Evolutionary conservation across 768 basidiomycete genomes (phyloP).

Genomic region (Rhodotorula babjevae): DNA sequence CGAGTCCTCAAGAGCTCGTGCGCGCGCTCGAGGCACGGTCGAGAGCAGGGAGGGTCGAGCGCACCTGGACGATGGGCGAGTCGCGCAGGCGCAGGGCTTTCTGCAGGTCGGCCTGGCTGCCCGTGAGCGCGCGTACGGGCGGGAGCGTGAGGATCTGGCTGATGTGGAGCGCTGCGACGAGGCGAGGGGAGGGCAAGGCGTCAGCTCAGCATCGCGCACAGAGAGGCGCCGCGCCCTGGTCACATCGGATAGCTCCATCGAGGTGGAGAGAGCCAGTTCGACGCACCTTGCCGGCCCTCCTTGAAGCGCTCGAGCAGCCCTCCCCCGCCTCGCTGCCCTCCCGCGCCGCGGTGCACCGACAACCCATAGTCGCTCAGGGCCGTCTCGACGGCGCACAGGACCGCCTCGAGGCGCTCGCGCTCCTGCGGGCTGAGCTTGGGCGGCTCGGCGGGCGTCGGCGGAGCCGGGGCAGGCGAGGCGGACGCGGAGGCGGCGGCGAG

Average conservation of each 20-base stretch:
- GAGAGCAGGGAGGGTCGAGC: neutral
- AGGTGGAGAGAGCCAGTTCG: too few species aligned
- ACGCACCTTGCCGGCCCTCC: slow-evolving; percentile 6
- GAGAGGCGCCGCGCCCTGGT: too few species aligned
- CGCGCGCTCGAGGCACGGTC: neutral
- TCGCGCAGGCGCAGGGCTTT: slow-evolving; percentile 6
- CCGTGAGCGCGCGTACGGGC: slow-evolving; percentile 9
- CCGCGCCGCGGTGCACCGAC: neutral
- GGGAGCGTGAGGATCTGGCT: neutral
- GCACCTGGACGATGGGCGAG: slow-evolving; percentile 9
- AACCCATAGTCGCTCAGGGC: slow-evolving; percentile 9
- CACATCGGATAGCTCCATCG: too few species aligned
- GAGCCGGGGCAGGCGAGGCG: neutral
- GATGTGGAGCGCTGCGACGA: slow-evolving; percentile 12
- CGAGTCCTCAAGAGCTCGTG: neutral
- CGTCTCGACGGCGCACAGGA: slow-evolving; percentile 4
- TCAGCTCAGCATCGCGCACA: too few species aligned
- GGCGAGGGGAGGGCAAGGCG: neutral
- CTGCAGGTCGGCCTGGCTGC: slow-evolving; percentile 4
- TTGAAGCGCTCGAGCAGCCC: neutral
- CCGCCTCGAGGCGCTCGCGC: slow-evolving; percentile 5
- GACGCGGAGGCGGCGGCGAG: neutral
- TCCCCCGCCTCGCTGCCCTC: neutral
- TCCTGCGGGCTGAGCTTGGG: neutral
- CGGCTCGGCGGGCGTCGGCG: neutral